phyloP scores from a whole-genome alignment of 2,329 filamentous ascomycete genomes.

The Venturia asperata region DNA sequence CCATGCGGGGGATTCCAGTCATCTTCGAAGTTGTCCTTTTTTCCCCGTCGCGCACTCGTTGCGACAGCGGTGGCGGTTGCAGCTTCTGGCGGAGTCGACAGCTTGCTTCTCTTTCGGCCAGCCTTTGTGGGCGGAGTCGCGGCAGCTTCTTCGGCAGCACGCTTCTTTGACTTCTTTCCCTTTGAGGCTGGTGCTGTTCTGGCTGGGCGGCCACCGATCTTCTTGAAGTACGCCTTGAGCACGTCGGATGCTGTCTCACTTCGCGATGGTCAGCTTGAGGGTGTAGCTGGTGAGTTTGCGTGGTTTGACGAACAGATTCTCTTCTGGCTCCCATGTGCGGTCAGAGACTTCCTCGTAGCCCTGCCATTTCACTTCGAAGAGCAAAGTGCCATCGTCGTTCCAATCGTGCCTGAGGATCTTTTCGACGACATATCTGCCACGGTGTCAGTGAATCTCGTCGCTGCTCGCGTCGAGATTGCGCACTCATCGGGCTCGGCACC shows the following conservation, averaged over 20 bases:
- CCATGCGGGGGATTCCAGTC: conserved; percentile 63
- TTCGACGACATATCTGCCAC: conserved; percentile 57
- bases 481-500: conserved; percentile 39
- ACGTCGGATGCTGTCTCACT: conserved; percentile 42
- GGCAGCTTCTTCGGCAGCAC: conserved; percentile 23
- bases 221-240: conserved; percentile 56
- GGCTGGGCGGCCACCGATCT: conserved; percentile 53
- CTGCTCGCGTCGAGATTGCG: conserved; percentile 29
- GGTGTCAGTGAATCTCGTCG: neutral
- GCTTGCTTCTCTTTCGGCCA: conserved; percentile 26
- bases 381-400: conserved; percentile 39
- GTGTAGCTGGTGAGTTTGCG: neutral
- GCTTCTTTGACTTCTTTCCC: conserved; percentile 24
- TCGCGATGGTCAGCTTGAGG: neutral
- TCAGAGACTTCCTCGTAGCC: conserved; percentile 65
- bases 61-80: conserved; percentile 25
- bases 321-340: conserved; percentile 71
- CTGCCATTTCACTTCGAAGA: conserved; percentile 64
- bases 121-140: conserved; percentile 1
- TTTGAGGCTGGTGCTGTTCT: conserved; percentile 19
- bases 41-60: conserved; percentile 25
- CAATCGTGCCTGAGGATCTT: conserved; percentile 62
- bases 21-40: conserved; percentile 32
- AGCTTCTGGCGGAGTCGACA: conserved; percentile 11
- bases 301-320: conserved; percentile 53